phyloP scores from a whole-genome alignment of 1,284 basidiomycete species.

The Pseudozyma flocculosa region DNA sequence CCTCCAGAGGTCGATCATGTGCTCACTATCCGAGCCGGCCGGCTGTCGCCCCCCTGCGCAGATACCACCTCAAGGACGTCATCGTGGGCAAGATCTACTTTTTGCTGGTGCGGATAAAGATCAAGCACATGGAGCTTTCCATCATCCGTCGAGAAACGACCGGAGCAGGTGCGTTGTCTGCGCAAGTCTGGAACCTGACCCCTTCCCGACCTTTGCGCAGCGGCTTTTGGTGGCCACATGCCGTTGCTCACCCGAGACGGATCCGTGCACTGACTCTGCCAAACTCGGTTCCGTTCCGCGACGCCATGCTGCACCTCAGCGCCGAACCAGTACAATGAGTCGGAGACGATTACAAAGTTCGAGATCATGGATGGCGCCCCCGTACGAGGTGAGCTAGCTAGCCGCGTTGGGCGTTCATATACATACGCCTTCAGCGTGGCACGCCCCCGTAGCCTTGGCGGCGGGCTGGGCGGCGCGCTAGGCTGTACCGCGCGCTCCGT shows the following conservation, averaged over 20 bases:
- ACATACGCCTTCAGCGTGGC: no score
- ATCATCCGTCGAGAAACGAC: constrained; percentile 97
- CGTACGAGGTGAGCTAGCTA: constrained; percentile 69
- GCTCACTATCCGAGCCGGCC: not conserved
- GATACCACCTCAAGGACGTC: constrained; percentile 95
- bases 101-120: constrained; percentile 96
- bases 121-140: constrained; percentile 99
- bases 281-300: no score
- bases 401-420: not conserved
- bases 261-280: no score
- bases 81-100: constrained; percentile 99
- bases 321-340: constrained; percentile 98
- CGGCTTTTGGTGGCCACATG: not conserved
- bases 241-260: not conserved
- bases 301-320: constrained; percentile 35
- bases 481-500: no score
- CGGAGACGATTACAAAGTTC: constrained; percentile 98
- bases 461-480: no score
- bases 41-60: constrained; percentile 4
- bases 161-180: constrained; percentile 61
- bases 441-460: no score
- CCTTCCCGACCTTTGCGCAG: no score
- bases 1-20: no score
- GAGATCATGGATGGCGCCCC: constrained; percentile 77
- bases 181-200: no score